Evolutionary conservation across 371 early-diverging fungal genomes (phyloP), one percentile per base, ranked within the genome.

Genomic region (Umbelopsis sp.): DNA sequence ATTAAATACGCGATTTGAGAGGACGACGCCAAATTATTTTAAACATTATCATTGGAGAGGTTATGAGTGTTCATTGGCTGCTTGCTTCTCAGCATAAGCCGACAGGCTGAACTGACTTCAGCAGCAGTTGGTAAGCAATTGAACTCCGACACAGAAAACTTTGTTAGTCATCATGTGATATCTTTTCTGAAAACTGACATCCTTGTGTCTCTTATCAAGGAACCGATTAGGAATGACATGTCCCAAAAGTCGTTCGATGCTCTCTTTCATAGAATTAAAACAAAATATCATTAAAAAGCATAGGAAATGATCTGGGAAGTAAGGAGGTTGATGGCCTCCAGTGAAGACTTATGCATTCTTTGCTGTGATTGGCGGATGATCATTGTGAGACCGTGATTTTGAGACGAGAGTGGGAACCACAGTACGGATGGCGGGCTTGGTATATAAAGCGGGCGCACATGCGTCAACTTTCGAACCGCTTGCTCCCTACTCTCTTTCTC

Each of bases 341-440:
- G 41, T 41, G 10, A 41, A 29, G 29, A 12, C 41, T 10, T 41
- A 41, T 41, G 41, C 41, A 12, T 41, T 41, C 10, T 51, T 51
- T 11, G 25, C 25, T 51, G 12, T 57, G 57, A 57, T 57, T 57
- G 57, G 57, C 37, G 14, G 57, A 57, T 3, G 12, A 18, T 9
- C 57, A 57, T 57, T 57, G 57, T 57, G 57, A 57, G 57, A 57
- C 57, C 57, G 57, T 57, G 57, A 57, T 25, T 25, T 57, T 57
- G 29, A 57, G 57, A 57, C 57, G 16, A 35, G 37, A 57, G 57
- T 57, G 57, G 57, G 57, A 57, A 57, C 18, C 35, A 14, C 1
- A 41, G 41, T 41, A 10, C 41, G 1, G 41, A 10, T 2, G 41
- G 29, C 53, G 53, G 25, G 53, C 53, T 20, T 53, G 22, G 53